Base-by-base conservation (phyloP, 2,329 filamentous ascomycete genomes). In the Colletotrichum trifolii region DNA sequence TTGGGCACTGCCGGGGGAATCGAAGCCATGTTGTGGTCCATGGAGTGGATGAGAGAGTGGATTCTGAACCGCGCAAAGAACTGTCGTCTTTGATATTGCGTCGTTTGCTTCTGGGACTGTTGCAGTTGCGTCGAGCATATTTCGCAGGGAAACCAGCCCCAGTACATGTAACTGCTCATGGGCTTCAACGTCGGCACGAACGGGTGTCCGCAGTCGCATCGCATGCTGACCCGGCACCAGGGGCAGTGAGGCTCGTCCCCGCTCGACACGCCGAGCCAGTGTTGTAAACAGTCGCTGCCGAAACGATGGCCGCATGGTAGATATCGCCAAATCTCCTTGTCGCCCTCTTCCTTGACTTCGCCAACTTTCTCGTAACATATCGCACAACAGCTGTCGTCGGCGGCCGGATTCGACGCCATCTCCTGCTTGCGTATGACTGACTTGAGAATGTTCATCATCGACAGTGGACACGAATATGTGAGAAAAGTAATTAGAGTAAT, bases 341-440 rank as follows among this genome's bases (percentile, higher is more conserved):
- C 70, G 66, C 76, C 78, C 57, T 81, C 78, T 5, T 75, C 73
- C 38, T 74, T 80, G 15, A 63, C 60, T 11, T 73, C 56, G 57
- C 79, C 79, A 40, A 82, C 74, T 5, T 74, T 71, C 60, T 81
- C 77, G 60, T 80, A 78, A 69, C 81, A 83, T 67, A 83, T 82
- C 49, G 77, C 75, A 57, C 81, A 83, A 68, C 66, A 55, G 48
- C 48, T 49, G 58, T 68, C 60, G 60, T 64, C 55, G 52, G 61
- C 56, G 38, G 60, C 46, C 34, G 54, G 66, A 40, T 57, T 56
- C 17, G 64, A 63, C 33, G 64, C 60, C 64, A 63, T 67, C 48
- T 71, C 68, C 55, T 58, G 65, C 60, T 71, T 69, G 45, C 64
- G 64, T 35, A 66, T 62, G 52, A 66, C 63, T 17, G 63, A 47